Conservation (phyloP, 768 basidiomycete genomes). For the Dendrothele bispora region DNA sequence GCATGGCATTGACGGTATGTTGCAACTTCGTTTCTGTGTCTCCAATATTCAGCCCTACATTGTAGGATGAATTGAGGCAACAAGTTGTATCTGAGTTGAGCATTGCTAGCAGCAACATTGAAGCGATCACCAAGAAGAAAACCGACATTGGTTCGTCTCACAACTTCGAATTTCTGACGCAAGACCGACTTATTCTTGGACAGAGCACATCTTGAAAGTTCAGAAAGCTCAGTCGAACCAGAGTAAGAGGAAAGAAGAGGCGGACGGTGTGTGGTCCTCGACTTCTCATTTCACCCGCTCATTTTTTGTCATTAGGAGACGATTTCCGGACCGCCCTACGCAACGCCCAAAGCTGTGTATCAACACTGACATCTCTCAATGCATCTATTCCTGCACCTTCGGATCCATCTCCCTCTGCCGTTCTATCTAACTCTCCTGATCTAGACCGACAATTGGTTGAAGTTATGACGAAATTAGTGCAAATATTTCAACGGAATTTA, state of each 20-base stretch:
- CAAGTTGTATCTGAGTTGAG: slow-evolving; percentile 79
- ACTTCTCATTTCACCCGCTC: too few species aligned
- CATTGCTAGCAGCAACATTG: slow-evolving; percentile 74
- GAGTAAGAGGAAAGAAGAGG: slow-evolving; percentile 29
- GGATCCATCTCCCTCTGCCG: slow-evolving; percentile 35
- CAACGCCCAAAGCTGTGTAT: slow-evolving; percentile 60
- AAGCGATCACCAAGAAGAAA: slow-evolving; percentile 51
- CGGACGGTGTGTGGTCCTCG: slow-evolving; percentile 33
- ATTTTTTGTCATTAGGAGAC: slow-evolving; percentile 39
- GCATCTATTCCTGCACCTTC: slow-evolving; percentile 29
- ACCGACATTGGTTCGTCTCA: slow-evolving; percentile 52
- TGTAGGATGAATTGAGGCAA: slow-evolving; percentile 60
- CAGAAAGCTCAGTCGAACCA: too few species aligned
- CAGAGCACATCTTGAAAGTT: too few species aligned
- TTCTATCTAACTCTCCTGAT: slow-evolving; percentile 38
- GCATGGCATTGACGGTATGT: slow-evolving; percentile 58
- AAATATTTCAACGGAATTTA: slow-evolving; percentile 65
- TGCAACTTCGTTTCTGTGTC: slow-evolving; percentile 13
- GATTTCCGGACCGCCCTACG: slow-evolving; percentile 74
- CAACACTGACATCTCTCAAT: slow-evolving; percentile 50
- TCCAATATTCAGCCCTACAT: slow-evolving; percentile 9
- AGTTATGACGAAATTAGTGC: slow-evolving; percentile 62
- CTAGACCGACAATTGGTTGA: slow-evolving; percentile 59
- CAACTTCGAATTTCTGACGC: neutral
- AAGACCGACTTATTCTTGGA: too few species aligned